phyloP scores from a whole-genome alignment of 2,329 filamentous ascomycete genomes.

The Colletotrichum neosansevieriae region DNA sequence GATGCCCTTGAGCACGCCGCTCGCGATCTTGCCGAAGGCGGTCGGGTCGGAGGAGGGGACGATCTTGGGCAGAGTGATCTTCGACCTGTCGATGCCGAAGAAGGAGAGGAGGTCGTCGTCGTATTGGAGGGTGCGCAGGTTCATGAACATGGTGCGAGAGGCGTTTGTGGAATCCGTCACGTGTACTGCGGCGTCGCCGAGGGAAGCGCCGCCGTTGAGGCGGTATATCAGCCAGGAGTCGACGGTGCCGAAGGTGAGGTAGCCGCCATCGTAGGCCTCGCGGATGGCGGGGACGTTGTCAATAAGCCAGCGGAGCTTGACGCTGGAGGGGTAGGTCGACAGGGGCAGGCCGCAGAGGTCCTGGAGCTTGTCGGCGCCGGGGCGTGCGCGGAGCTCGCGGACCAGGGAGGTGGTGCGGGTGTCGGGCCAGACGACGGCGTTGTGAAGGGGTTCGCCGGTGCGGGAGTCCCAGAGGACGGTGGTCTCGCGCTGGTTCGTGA shows the following conservation, averaged over 20 bases:
- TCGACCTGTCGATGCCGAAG: conserved; percentile 77
- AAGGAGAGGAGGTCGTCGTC: conserved; percentile 82
- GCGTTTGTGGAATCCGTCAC: conserved; percentile 92
- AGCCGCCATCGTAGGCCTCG: conserved; percentile 80
- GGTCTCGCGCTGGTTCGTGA: conserved; percentile 93
- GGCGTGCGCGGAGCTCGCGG: conserved; percentile 77
- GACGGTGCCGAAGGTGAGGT: conserved; percentile 86
- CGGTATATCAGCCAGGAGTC: conserved; percentile 91
- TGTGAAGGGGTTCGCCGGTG: conserved; percentile 84
- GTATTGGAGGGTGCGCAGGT: conserved; percentile 83
- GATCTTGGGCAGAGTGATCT: conserved; percentile 84
- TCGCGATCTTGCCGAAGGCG: conserved; percentile 76
- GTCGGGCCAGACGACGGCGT: conserved; percentile 92
- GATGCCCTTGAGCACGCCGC: conserved; percentile 75
- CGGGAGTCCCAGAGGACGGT: conserved; percentile 85
- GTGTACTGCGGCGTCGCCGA: conserved; percentile 68
- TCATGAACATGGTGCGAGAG: conserved; percentile 95
- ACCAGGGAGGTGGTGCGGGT: conserved; percentile 81
- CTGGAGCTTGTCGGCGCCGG: conserved; percentile 76
- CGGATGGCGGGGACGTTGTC: conserved; percentile 77
- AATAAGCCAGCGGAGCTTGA: conserved; percentile 87
- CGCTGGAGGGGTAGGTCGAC: conserved; percentile 88
- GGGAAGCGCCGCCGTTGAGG: conserved; percentile 79
- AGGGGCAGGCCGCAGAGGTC: conserved; percentile 84
- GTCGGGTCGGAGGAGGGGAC: conserved; percentile 82